Conservation (phyloP, 2,329 filamentous ascomycete genomes). For the Penicillium sp. region DNA sequence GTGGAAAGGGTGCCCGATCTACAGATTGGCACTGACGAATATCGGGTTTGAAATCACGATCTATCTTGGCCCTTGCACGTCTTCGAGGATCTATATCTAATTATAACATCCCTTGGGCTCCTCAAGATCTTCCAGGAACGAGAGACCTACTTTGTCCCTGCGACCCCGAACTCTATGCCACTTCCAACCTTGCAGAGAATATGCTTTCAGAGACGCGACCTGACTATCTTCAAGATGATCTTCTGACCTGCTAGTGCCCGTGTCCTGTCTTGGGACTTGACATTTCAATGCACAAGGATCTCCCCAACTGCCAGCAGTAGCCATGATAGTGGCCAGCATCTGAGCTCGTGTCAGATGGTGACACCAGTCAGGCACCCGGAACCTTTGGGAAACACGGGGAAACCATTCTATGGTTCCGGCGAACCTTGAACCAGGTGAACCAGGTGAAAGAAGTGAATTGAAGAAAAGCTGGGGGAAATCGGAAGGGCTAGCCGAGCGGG, state of each 20-base stretch:
- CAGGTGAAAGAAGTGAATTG: background rate
- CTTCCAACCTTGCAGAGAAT: constrained; percentile 1
- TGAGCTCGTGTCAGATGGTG: background rate
- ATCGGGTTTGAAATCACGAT: background rate
- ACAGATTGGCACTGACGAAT: background rate
- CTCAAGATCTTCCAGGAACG: background rate
- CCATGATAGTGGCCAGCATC: background rate
- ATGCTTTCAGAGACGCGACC: background rate
- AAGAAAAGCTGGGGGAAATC: background rate
- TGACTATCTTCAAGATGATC: background rate
- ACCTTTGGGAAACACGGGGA: background rate
- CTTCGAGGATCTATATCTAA: background rate
- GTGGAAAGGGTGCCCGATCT: background rate
- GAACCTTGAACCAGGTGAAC: background rate
- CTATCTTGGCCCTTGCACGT: background rate
- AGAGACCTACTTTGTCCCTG: background rate
- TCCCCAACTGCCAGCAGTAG: background rate
- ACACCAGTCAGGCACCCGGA: background rate
- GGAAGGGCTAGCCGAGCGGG: background rate
- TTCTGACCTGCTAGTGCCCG: background rate
- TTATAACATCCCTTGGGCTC: background rate
- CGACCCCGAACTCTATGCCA: background rate
- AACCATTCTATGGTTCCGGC: background rate
- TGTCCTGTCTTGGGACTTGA: background rate
- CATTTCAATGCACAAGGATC: background rate